Conservation (phyloP, 768 basidiomycete species). For the Cystofilobasidium bisporidii region DNA sequence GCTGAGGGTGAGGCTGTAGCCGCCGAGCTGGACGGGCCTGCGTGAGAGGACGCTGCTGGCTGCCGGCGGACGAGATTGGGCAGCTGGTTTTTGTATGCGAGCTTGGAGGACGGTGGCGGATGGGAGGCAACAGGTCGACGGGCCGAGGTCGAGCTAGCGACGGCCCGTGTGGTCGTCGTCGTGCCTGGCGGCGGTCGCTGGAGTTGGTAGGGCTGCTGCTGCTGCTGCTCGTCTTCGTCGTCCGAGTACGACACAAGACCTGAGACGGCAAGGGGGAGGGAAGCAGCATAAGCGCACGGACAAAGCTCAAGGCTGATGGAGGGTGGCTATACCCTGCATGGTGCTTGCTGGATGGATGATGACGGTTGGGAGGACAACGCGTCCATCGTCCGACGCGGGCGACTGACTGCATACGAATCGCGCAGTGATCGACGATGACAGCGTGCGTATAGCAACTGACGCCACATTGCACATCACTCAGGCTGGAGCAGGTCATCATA, state of each 20-base stretch:
- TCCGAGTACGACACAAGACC: slow-evolving; percentile 16
- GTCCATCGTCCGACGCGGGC: no score
- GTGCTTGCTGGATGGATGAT: neutral
- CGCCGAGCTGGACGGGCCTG: neutral
- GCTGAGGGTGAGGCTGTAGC: neutral
- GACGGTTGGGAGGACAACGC: no score
- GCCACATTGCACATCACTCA: no score
- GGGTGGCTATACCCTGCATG: neutral
- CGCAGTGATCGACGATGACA: no score
- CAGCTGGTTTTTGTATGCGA: neutral
- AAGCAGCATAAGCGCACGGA: no score
- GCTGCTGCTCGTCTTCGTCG: slow-evolving; percentile 13
- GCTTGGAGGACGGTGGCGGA: neutral
- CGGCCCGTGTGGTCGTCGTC: neutral
- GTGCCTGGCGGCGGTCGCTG: neutral
- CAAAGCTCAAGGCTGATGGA: no score
- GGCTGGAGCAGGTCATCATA: no score
- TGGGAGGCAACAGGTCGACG: neutral
- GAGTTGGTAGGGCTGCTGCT: neutral
- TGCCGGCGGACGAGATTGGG: slow-evolving; percentile 15
- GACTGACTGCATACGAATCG: no score
- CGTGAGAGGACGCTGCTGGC: neutral
- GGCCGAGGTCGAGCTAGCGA: neutral
- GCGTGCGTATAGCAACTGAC: no score
- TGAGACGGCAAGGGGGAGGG: neutral